Percentiles rank a stretch among this genome's conserved stretches.
Conservation (phyloP, 2,329 filamentous ascomycete species). For the Ophiocordyceps camponoti-floridani region DNA sequence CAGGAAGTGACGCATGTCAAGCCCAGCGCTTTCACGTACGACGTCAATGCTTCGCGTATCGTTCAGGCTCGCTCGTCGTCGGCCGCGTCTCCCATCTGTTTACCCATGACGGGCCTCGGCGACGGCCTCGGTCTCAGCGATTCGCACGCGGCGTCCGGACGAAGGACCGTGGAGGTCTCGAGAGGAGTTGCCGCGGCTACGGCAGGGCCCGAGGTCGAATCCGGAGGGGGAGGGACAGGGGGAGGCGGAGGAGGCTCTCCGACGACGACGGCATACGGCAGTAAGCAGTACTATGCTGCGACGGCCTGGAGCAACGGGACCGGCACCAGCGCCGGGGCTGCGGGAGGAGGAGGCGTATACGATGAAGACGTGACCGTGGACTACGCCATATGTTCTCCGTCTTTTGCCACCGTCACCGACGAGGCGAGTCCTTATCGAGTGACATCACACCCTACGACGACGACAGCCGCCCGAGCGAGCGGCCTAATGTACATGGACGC, state of each 20-base stretch:
- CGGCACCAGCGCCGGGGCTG: too few species aligned
- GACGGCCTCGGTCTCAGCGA: conserved; percentile 6
- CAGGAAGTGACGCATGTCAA: conserved; percentile 11
- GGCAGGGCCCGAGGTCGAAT: background rate
- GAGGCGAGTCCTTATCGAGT: conserved; percentile 10
- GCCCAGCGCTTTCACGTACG: conserved; percentile 11
- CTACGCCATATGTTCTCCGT: conserved; percentile 8
- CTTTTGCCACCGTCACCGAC: conserved; percentile 6
- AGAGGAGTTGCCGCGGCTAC: background rate
- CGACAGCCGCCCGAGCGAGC: too few species aligned
- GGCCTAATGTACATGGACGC: conserved; percentile 9
- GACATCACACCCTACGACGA: conserved; percentile 4
- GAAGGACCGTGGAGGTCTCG: background rate
- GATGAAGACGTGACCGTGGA: conserved; percentile 9
- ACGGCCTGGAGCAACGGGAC: conserved; percentile 8
- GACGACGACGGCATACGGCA: conserved; percentile 8
- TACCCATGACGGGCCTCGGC: conserved; percentile 5
- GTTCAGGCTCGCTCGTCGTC: conserved; percentile 10
- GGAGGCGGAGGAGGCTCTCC: conserved; percentile 1
- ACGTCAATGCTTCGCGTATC: conserved; percentile 13
- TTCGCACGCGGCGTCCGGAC: background rate
- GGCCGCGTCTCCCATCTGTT: conserved; percentile 3
- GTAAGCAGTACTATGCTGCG: conserved; percentile 9
- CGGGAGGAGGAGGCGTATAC: conserved; percentile 2
- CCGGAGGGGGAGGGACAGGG: background rate